Conservation (phyloP, 108 stramenopile species). For the Poteriospumella lacustris region DNA sequence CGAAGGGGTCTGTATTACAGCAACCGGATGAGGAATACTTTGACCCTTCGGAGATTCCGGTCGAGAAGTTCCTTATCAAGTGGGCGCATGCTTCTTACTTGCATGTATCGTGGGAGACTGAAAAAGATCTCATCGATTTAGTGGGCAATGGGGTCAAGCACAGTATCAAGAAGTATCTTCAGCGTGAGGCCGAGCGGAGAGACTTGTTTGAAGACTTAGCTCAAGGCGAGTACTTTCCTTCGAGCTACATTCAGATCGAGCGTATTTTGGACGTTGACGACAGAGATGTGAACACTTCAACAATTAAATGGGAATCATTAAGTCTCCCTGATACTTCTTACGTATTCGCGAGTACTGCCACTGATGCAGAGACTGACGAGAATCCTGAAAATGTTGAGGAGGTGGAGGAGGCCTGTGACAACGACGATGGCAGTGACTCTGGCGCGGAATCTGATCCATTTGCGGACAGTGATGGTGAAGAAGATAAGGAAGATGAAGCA, state of each 20-base stretch:
- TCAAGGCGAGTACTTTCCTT: constrained; percentile 45
- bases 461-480: background rate
- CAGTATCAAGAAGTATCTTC: constrained; percentile 39
- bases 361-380: background rate
- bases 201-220: constrained; percentile 37
- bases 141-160: background rate
- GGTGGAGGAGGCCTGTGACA: background rate
- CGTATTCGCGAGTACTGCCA: background rate
- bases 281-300: background rate
- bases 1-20: constrained; percentile 3
- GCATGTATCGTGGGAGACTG: constrained; percentile 52
- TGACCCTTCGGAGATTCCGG: background rate
- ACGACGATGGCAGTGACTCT: background rate
- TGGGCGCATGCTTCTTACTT: constrained; percentile 46
- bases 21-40: constrained; percentile 29
- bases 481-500: background rate
- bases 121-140: constrained; percentile 14
- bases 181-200: constrained; percentile 25
- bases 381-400: background rate
- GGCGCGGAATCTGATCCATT: background rate
- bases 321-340: background rate
- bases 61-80: constrained; percentile 35
- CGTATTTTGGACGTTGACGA: constrained; percentile 13
- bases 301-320: background rate
- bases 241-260: background rate